phyloP scores from a whole-genome alignment of 1,284 basidiomycete genomes.

The Ganoderma sp. region DNA sequence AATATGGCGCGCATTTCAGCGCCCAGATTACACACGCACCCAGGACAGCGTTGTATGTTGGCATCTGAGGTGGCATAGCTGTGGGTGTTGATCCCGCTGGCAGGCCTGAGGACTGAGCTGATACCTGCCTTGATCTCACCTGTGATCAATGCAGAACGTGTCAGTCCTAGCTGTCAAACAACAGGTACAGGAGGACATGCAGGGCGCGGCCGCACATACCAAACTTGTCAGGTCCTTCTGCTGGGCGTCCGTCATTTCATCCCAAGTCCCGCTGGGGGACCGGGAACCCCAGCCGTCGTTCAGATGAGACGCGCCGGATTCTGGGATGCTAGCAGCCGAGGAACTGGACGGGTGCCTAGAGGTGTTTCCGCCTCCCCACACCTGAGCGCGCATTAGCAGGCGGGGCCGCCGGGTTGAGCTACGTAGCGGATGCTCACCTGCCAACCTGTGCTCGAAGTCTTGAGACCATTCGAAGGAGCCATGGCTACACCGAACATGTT shows the following conservation, averaged over 20 bases:
- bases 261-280: slow-evolving; percentile 64
- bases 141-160: slow-evolving; percentile 36
- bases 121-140: slow-evolving; percentile 56
- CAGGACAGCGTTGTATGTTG: slow-evolving; percentile 54
- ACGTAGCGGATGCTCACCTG: slow-evolving; percentile 55
- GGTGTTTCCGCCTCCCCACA: slow-evolving; percentile 61
- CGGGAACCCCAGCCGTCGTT: slow-evolving; percentile 62
- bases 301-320: slow-evolving; percentile 54
- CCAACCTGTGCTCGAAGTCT: slow-evolving; percentile 68
- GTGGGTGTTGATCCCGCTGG: slow-evolving; percentile 32
- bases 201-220: slow-evolving; percentile 35
- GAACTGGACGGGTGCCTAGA: slow-evolving; percentile 69
- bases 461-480: slow-evolving; percentile 53
- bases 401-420: slow-evolving; percentile 5
- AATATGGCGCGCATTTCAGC: slow-evolving; percentile 31
- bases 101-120: slow-evolving; percentile 43
- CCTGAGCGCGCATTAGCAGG: slow-evolving; percentile 45
- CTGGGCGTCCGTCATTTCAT: slow-evolving; percentile 56
- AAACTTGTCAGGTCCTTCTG: slow-evolving; percentile 56
- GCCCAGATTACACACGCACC: slow-evolving; percentile 34
- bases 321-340: slow-evolving; percentile 59
- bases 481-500: slow-evolving; percentile 63
- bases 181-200: neutral
- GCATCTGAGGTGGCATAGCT: slow-evolving; percentile 54
- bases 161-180: slow-evolving; percentile 37